phyloP scores from a whole-genome alignment of 1,284 basidiomycete genomes.

The Tilletia indica region DNA sequence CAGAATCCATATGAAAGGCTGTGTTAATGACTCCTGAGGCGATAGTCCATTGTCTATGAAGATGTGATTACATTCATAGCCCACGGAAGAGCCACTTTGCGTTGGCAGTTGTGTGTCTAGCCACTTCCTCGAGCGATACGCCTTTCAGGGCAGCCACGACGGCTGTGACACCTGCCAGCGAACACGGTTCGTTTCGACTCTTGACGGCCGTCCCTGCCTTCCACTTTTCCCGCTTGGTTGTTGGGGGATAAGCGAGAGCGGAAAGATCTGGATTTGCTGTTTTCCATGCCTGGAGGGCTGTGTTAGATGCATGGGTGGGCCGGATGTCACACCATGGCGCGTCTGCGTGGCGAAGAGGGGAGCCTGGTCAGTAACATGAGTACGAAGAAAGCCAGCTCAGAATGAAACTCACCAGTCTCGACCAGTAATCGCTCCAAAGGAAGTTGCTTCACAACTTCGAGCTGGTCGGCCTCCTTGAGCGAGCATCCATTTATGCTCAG shows the following conservation, averaged over 20 bases:
- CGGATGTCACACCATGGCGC: constrained; percentile 74
- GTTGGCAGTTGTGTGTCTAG: constrained; percentile 46
- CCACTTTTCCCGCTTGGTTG: constrained; percentile 69
- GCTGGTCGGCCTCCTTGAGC: constrained; percentile 66
- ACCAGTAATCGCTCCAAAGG: constrained; percentile 70
- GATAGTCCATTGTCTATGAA: no score
- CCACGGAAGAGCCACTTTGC: constrained; percentile 38
- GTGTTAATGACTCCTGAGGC: no score
- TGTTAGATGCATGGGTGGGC: constrained; percentile 70
- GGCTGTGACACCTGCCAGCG: constrained; percentile 74
- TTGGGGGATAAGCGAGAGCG: constrained; percentile 61
- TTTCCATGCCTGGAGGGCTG: constrained; percentile 63
- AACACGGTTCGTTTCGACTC: constrained; percentile 76
- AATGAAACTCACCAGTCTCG: constrained; percentile 66
- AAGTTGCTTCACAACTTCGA: constrained; percentile 66
- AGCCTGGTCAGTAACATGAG: background rate
- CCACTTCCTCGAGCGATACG: constrained; percentile 65
- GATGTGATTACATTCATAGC: constrained; percentile 11
- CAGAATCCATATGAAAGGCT: no score
- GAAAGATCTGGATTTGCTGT: constrained; percentile 57
- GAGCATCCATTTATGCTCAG: constrained; percentile 80
- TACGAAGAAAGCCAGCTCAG: background rate
- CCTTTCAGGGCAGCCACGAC: constrained; percentile 67
- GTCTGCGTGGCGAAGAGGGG: constrained; percentile 27
- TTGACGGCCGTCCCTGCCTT: constrained; percentile 68